A percentile compares a stretch with the other conserved stretches of the same genome.
Evolutionary conservation across 768 basidiomycete species (phyloP).

Genomic region (Termitomyces sp.): DNA sequence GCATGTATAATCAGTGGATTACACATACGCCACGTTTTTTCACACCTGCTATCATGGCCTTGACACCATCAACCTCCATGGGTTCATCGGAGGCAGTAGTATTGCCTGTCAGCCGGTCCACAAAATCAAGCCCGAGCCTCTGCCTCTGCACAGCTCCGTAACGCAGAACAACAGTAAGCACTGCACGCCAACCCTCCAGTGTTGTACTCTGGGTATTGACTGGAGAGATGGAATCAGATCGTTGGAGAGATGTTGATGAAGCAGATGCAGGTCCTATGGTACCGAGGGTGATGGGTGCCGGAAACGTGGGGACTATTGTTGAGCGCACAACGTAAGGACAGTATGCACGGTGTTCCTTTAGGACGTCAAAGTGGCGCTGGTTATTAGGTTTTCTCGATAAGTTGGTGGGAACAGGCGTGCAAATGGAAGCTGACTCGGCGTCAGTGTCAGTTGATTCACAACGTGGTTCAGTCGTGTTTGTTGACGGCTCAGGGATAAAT

Average conservation of each 20-base stretch:
- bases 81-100: conserved; percentile 14
- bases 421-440: conserved; percentile 7
- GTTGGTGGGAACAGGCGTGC: conserved; percentile 15
- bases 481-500: conserved; percentile 33
- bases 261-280: conserved; percentile 16
- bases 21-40: conserved; percentile 67
- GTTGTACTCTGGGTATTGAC: conserved; percentile 23
- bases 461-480: not conserved
- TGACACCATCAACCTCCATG: conserved; percentile 49
- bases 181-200: conserved; percentile 78
- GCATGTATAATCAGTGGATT: not conserved
- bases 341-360: conserved; percentile 80
- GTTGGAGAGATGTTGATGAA: conserved; percentile 12
- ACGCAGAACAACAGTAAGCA: conserved; percentile 62
- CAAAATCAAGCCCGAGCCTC: conserved; percentile 25
- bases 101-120: conserved; percentile 9
- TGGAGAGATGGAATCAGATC: conserved; percentile 24
- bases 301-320: conserved; percentile 55
- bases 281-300: conserved; percentile 23
- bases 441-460: not conserved
- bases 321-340: conserved; percentile 81
- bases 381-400: conserved; percentile 25
- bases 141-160: conserved; percentile 61
- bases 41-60: conserved; percentile 73
- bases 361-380: conserved; percentile 59